These are phyloP conservation scores for Hypoxylon sp. DNA, from an alignment of 2,329 filamentous ascomycete species.

Conservation along the genomic window DNA sequence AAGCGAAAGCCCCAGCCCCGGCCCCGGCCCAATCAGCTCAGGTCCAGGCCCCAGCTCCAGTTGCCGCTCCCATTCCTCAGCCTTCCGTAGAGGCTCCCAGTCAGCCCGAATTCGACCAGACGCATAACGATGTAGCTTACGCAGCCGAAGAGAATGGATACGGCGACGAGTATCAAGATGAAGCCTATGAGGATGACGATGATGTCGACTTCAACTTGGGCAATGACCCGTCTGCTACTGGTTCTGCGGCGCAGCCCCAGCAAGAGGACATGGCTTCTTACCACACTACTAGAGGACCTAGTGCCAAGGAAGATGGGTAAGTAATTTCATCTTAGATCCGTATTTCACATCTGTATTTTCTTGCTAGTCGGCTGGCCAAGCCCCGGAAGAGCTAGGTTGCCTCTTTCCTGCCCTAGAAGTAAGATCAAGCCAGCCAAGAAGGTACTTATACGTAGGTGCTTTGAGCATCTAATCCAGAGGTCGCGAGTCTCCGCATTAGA, in stretches of 20 bases:
- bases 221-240: conserved; percentile 49
- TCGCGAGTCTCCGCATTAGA: conserved; percentile 17
- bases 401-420: conserved; percentile 15
- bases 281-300: conserved; percentile 61
- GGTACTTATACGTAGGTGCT: conserved; percentile 18
- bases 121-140: conserved; percentile 42
- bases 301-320: conserved; percentile 94
- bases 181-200: conserved; percentile 61
- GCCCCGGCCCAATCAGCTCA: conserved; percentile 35
- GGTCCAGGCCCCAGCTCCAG: conserved; percentile 34
- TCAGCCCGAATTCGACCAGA: conserved; percentile 45
- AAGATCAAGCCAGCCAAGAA: conserved; percentile 15
- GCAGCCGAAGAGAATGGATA: conserved; percentile 46
- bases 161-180: conserved; percentile 55
- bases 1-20: conserved; percentile 40
- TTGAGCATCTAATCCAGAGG: conserved; percentile 13
- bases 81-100: conserved; percentile 47
- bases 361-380: conserved; percentile 19
- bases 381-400: conserved; percentile 28
- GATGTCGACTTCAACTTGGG: conserved; percentile 68
- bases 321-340: conserved; percentile 51
- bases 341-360: conserved; percentile 19
- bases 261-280: conserved; percentile 47
- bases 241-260: conserved; percentile 42
- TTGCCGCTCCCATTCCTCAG: conserved; percentile 38